Evolutionary conservation across 2,329 filamentous ascomycete genomes (phyloP), one percentile per base, ranked within the genome.

Genomic region (Lasiodiplodia sp.): DNA sequence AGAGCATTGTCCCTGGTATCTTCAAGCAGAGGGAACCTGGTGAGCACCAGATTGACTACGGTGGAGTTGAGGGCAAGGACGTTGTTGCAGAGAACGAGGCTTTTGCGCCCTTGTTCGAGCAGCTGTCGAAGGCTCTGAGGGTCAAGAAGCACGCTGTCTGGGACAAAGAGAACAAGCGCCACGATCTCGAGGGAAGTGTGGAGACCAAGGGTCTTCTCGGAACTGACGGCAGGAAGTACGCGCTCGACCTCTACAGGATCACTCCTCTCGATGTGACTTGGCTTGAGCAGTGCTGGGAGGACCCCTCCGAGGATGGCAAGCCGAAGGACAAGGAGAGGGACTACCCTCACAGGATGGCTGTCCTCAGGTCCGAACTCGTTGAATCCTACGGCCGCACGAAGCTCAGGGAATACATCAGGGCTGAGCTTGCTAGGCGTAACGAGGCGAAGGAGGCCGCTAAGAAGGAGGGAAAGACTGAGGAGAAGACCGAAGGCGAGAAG

Each of bases 21-120:
- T 99, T 99, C 87, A 98, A 97, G 85, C 96, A 98, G 83, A 90
- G 95, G 44, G 96, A 98, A 76, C 93, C 94, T 37, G 96, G 94
- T 65, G 96, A 99, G 87, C 96, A 97, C 81, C 96, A 98, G 81
- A 98, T 99, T 74, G 96, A 99, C 79, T 99, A 99, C 77, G 96
- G 96, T 77, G 96, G 95, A 72, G 96, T 98, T 38, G 96, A 99
- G 79, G 96, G 96, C 72, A 97, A 97, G 82, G 96, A 99, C 73
- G 88, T 97, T 31, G 93, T 99, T 64, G 94, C 96, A 0, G 92
- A 93, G 14, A 93, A 98, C 76, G 91, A 96, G 77, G 89, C 90
- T 23, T 99, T 99, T 75, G 89, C 89, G 0, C 84, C 91, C 34
- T 87, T 93, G 11, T 99, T 99, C 75, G 90, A 93, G 77, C 94